Evolutionary conservation across 148 eudicot genomes (phyloP), one percentile per base, ranked within the genome.

Genomic region (Heliamphora exappendiculata): DNA sequence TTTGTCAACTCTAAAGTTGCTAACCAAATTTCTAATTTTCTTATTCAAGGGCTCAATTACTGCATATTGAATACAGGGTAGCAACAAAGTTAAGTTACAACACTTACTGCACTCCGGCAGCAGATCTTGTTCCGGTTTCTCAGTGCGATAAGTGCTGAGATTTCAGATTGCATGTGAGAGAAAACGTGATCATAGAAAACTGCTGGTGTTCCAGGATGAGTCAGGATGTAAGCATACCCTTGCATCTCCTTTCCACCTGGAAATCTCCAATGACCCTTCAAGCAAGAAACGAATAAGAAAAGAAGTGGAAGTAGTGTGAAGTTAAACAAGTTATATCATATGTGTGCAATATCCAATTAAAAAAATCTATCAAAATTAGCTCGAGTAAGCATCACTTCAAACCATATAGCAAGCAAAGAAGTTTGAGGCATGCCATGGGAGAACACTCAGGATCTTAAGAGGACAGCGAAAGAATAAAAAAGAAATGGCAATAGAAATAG

Each of bases 221-320:
- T 93, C 78, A 96, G 82, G 80, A 90, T 96, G 85, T 96, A 96
- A 28, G 99, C 97, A 79, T 96, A 96, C 17, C 99, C 99, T 84
- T 96, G 99, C 90, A 96, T 93, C 87, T 96, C 99, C 84, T 93
- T 96, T 67, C 99, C 99, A 47, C 89, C 89, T 13, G 99, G 99
- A 83, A 96, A 96, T 88, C 99, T 91, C 99, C 99, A 96, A 76
- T 96, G 99, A 81, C 99, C 99, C 99, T 96, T 84, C 67, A 66
- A 69, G 60, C 31, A 42, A 76, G 49, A 31, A 64, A 63, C 7
- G 12, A 7, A 58, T 3, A 19, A 12, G 22, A 42, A 67, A 42
- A 59, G 17, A 39, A 67, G 19, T 22, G 41, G 24, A 10, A 73
- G 14, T 36, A 57, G 37, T 51, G 17, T 5, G 0, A 29, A 70